phyloP scores from a whole-genome alignment of 768 basidiomycete species.

The Leucosporidium yakuticum region DNA sequence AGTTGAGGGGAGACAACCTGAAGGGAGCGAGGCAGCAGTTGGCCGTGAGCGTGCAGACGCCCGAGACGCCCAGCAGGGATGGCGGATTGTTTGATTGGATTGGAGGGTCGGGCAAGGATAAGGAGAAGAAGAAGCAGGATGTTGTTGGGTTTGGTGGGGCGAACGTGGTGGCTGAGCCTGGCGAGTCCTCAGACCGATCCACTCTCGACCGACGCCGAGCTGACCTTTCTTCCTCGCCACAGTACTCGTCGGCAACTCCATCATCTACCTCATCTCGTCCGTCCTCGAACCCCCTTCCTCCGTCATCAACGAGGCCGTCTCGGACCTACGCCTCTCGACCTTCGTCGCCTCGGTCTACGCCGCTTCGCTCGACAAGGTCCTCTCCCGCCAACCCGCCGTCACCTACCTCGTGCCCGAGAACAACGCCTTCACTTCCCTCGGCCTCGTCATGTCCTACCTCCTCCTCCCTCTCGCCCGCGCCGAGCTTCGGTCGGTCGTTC shows the following conservation, averaged over 20 bases:
- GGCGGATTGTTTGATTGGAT: slow-evolving; percentile 41
- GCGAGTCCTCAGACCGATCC: slow-evolving; percentile 55
- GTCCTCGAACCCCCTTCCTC: slow-evolving; percentile 77
- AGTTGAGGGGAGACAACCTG: slow-evolving; percentile 36
- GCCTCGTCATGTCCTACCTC: slow-evolving; percentile 81
- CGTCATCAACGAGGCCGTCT: slow-evolving; percentile 67
- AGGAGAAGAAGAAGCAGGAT: slow-evolving; percentile 39
- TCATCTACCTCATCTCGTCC: slow-evolving; percentile 83
- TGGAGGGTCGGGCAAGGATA: slow-evolving; percentile 31
- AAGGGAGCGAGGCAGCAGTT: slow-evolving; percentile 48
- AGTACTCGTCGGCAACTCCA: slow-evolving; percentile 69
- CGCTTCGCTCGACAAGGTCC: slow-evolving; percentile 65
- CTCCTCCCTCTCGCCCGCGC: slow-evolving; percentile 63
- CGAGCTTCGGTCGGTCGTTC: slow-evolving; percentile 74
- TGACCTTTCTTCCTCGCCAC: slow-evolving; percentile 12
- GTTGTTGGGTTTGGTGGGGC: slow-evolving; percentile 78
- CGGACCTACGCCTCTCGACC: slow-evolving; percentile 69
- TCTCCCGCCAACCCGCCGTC: slow-evolving; percentile 59
- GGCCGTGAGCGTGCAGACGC: slow-evolving; percentile 40
- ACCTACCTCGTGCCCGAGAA: slow-evolving; percentile 86
- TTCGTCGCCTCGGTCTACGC: slow-evolving; percentile 89
- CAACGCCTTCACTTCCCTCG: slow-evolving; percentile 77
- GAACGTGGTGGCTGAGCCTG: slow-evolving; percentile 65
- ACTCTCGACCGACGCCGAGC: not conserved
- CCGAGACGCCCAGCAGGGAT: slow-evolving; percentile 37